Percentiles rank a stretch among this genome's conserved stretches.
These are phyloP conservation scores for Penicillium nordicum DNA, from an alignment of 2,329 filamentous ascomycete genomes.

Conservation along the genomic window DNA sequence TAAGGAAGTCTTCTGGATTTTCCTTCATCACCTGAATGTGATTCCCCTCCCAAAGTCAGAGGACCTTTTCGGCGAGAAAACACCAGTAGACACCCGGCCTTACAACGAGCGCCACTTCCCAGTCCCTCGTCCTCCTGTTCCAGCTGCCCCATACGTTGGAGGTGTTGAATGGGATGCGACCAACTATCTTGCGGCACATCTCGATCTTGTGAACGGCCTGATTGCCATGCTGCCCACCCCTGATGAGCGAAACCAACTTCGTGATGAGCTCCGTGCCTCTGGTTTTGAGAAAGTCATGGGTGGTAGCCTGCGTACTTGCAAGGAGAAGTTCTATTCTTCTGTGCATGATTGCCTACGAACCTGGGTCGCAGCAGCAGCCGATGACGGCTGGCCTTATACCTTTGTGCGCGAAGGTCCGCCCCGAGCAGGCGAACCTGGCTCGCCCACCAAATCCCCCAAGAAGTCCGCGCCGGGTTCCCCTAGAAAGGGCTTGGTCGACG, in stretches of 20 bases:
- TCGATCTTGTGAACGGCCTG: conserved; percentile 89
- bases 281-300: conserved; percentile 92
- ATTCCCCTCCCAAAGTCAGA: conserved; percentile 53
- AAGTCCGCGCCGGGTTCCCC: conserved; percentile 38
- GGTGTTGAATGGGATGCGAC: conserved; percentile 99
- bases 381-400: conserved; percentile 82
- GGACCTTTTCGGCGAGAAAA: conserved; percentile 30
- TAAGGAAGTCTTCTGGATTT: conserved; percentile 99
- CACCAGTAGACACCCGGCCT: conserved; percentile 9
- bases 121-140: conserved; percentile 79
- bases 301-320: conserved; percentile 79
- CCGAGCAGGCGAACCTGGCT: conserved; percentile 34
- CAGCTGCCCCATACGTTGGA: conserved; percentile 91
- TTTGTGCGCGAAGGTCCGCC: conserved; percentile 63
- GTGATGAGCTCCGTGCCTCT: conserved; percentile 73
- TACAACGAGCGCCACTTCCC: conserved; percentile 68
- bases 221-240: conserved; percentile 72
- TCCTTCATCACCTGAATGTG: conserved; percentile 89
- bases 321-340: conserved; percentile 93
- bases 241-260: conserved; percentile 70
- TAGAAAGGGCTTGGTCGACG: conserved; percentile 47
- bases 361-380: conserved; percentile 82
- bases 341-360: conserved; percentile 85
- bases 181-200: conserved; percentile 87
- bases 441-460: conserved; percentile 47